A percentile compares a stretch with the other conserved stretches of the same genome.
These are phyloP conservation scores for Datura wrightii DNA, from an alignment of 257 asterid species.

Conservation along the genomic window DNA sequence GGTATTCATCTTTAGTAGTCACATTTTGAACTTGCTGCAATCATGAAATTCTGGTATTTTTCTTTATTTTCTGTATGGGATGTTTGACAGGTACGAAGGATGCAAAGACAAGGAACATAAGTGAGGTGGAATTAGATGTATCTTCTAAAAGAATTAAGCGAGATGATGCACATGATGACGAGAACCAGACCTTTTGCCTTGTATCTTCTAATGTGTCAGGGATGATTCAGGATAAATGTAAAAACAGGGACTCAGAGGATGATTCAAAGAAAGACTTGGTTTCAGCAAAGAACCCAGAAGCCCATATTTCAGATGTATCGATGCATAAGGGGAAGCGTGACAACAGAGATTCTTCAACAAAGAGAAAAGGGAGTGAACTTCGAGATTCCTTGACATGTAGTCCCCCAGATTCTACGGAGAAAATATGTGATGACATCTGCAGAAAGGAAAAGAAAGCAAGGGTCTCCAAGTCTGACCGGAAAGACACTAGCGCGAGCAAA, in stretches of 20 bases:
- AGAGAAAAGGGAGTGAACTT: constrained; percentile 61
- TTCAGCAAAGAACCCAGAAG: constrained; percentile 44
- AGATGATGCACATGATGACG: constrained; percentile 59
- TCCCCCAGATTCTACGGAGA: constrained; percentile 55
- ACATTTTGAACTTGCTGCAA: constrained; percentile 31
- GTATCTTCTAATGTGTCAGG: constrained; percentile 52
- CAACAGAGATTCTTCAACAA: constrained; percentile 53
- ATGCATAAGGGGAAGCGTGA: constrained; percentile 50
- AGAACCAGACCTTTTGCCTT: constrained; percentile 52
- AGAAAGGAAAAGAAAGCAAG: constrained; percentile 80
- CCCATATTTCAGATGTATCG: constrained; percentile 51
- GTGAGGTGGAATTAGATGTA: constrained; percentile 60
- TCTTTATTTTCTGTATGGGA: constrained; percentile 25
- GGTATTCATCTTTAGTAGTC: constrained; percentile 53
- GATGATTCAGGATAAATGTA: constrained; percentile 41
- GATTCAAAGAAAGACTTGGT: constrained; percentile 54
- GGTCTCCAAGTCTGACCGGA: constrained; percentile 66
- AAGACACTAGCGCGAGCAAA: constrained; percentile 58
- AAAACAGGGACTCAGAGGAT: constrained; percentile 39
- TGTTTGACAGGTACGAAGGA: constrained; percentile 51
- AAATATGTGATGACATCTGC: constrained; percentile 52
- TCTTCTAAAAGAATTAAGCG: constrained; percentile 64
- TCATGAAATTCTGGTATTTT: neutral
- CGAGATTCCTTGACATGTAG: constrained; percentile 39
- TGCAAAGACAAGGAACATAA: constrained; percentile 58